Base-by-base conservation (phyloP, 345 rosid species). In the Streptanthus diversifolius region DNA sequence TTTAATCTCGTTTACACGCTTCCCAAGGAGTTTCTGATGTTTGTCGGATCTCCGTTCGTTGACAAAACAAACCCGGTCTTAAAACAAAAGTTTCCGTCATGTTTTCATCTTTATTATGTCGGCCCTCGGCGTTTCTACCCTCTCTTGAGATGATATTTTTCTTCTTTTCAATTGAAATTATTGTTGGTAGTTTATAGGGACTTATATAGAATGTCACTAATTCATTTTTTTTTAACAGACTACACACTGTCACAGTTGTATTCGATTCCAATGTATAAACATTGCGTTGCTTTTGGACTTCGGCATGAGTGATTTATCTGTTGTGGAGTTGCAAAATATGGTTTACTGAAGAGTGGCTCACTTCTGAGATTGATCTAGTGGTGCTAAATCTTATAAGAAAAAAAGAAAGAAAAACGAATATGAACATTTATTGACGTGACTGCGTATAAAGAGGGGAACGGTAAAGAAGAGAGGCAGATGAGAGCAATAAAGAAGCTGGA, bases 401-500 rank as follows among this genome's bases (percentile, higher is more conserved):
- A 19, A 15, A 12, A 35, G 12, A 35, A 33, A 2, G 2, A 35
- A 52, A 52, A 14, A 14, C 2, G 14, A 55, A 4, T 54, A 35
- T 18, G 54, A 29, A 35, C 67, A 59, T 73, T 55, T 35, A 65
- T 22, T 45, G 71, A 65, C 49, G 18, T 25, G 71, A 24, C 41
- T 18, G 57, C 18, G 51, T 62, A 56, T 12, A 57, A 65, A 65
- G 33, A 64, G 37, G 21, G 41, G 51, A 73, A 36, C 27, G 66
- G 65, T 54, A 65, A 65, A 56, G 58, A 73, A 24, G 37, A 65
- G 59, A 58, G 64, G 77, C 72, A 66, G 72, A 74, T 37, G 73
- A 25, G 68, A 66, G 68, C 45, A 74, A 66, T 74, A 58, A 74
- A 74, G 71, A 73, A 44, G 73, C 59, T 49, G 54, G 68, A 67